These are phyloP conservation scores for Hypoxylon sp. DNA, from an alignment of 2,329 filamentous ascomycete species.

Conservation along the genomic window DNA sequence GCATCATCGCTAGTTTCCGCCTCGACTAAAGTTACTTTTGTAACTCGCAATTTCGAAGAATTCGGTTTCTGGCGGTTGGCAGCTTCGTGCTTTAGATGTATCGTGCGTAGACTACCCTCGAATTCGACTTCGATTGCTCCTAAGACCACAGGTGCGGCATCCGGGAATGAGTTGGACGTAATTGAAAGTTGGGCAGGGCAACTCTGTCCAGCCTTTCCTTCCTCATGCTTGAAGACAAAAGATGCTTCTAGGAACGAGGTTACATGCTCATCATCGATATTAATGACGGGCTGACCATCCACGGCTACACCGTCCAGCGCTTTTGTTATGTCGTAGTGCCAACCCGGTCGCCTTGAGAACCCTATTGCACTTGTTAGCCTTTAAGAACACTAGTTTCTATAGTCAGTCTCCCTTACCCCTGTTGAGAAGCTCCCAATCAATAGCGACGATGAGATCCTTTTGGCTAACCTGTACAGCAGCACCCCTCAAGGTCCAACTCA, in stretches of 20 bases:
- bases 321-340: slow-evolving; percentile 73
- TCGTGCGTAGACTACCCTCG: slow-evolving; percentile 69
- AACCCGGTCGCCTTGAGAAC: slow-evolving; percentile 68
- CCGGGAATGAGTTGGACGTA: slow-evolving; percentile 68
- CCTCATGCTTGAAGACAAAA: slow-evolving; percentile 71
- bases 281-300: slow-evolving; percentile 64
- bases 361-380: slow-evolving; percentile 56
- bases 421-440: slow-evolving; percentile 76
- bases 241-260: slow-evolving; percentile 69
- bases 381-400: slow-evolving; percentile 1
- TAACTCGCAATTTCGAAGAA: slow-evolving; percentile 41
- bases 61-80: slow-evolving; percentile 23
- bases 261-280: slow-evolving; percentile 65
- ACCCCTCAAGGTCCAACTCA: slow-evolving; percentile 72
- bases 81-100: slow-evolving; percentile 65
- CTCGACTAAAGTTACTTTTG: slow-evolving; percentile 45
- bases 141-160: slow-evolving; percentile 67
- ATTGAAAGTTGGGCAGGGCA: slow-evolving; percentile 71
- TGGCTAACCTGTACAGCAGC: slow-evolving; percentile 68
- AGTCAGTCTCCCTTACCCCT: slow-evolving; percentile 61
- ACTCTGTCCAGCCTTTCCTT: slow-evolving; percentile 73
- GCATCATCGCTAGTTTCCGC: slow-evolving; percentile 51
- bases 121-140: slow-evolving; percentile 69
- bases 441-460: slow-evolving; percentile 70
- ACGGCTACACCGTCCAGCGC: slow-evolving; percentile 66